phyloP scores from a whole-genome alignment of 73 alveolate genomes.

The Uronychia setigera region DNA sequence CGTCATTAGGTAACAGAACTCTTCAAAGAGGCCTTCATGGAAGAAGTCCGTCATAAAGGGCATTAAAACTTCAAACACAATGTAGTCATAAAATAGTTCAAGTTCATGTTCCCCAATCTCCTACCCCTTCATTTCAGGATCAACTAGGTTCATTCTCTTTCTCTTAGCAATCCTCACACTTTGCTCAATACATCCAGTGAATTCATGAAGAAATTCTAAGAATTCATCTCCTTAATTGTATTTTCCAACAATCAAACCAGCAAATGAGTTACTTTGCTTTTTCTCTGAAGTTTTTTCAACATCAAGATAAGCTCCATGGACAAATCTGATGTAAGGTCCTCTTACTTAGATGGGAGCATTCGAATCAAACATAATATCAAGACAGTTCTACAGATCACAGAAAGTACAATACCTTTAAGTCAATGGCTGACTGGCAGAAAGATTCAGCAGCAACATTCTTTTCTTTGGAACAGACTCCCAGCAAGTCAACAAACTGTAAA shows the following conservation, averaged over 20 bases:
- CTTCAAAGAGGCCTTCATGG: conserved; percentile 1
- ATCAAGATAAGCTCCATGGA: conserved; percentile 7
- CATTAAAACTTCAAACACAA: not conserved
- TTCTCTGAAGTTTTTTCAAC: not conserved
- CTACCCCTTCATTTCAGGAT: not conserved
- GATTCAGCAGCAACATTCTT: conserved; percentile 1
- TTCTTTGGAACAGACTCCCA: conserved; percentile 5
- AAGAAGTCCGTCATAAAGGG: conserved; percentile 9
- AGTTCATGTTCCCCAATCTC: not conserved
- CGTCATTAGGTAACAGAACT: not conserved
- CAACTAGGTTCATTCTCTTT: not conserved
- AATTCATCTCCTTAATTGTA: conserved; percentile 1
- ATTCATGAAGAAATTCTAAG: not conserved
- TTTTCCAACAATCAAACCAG: not conserved
- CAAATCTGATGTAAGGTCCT: conserved; percentile 9
- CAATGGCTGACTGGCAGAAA: not conserved
- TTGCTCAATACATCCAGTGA: conserved; percentile 3
- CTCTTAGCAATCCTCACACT: not conserved
- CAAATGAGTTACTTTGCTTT: not conserved
- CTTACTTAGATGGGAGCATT: not conserved
- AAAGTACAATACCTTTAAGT: not conserved
- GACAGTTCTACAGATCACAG: not conserved
- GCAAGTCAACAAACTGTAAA: conserved; percentile 1
- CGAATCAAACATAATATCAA: not conserved
- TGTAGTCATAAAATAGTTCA: not conserved